These are phyloP conservation scores for Trypanosoma rangeli DNA, from an alignment of 208 protist species.

Conservation along the genomic window DNA sequence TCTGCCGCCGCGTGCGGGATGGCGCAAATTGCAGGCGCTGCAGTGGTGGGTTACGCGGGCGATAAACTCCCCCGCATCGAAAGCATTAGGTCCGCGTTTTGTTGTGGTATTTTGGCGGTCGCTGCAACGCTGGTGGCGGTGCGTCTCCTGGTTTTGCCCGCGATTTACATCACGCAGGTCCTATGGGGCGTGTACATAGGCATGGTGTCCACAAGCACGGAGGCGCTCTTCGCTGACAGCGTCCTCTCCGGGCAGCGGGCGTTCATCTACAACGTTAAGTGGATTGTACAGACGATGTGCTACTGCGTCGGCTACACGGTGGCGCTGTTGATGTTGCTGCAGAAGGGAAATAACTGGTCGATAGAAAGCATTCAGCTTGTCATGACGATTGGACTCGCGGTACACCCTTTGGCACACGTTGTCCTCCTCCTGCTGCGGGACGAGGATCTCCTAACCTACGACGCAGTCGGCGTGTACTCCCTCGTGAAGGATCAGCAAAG, in stretches of 20 bases:
- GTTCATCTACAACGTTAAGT: slow-evolving; percentile 58
- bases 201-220: slow-evolving; percentile 36
- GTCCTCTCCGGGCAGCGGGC: slow-evolving; percentile 34
- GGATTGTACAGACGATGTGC: slow-evolving; percentile 61
- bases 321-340: slow-evolving; percentile 32
- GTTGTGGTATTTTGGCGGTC: slow-evolving; percentile 30
- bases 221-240: slow-evolving; percentile 67
- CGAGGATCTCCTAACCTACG: neutral
- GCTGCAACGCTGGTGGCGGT: slow-evolving; percentile 13
- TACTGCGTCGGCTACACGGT: slow-evolving; percentile 45
- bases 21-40: slow-evolving; percentile 45
- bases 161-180: slow-evolving; percentile 28
- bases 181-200: slow-evolving; percentile 53
- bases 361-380: slow-evolving; percentile 22
- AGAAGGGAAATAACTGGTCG: slow-evolving; percentile 39
- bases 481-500: neutral
- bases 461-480: neutral
- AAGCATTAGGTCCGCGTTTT: slow-evolving; percentile 23
- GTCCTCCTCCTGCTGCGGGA: slow-evolving; percentile 16
- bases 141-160: neutral
- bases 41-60: slow-evolving; percentile 29
- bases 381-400: slow-evolving; percentile 29
- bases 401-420: slow-evolving; percentile 18
- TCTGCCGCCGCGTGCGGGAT: slow-evolving; percentile 31
- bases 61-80: slow-evolving; percentile 26